phyloP scores from a whole-genome alignment of 139 green algal species.

The Chlorella sp. region DNA sequence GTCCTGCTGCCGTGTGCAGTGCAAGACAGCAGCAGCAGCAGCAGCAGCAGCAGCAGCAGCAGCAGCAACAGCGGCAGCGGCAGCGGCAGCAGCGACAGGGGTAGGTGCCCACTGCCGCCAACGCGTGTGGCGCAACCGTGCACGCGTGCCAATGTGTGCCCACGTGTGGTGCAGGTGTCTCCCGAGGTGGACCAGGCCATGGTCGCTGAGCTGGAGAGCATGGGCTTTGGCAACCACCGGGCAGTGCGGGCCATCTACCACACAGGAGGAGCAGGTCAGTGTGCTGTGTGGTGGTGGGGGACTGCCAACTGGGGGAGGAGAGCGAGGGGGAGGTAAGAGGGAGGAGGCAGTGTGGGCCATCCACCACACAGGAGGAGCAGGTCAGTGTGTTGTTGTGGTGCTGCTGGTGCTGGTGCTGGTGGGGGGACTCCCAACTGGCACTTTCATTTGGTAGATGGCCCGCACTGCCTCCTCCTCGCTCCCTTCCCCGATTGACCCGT shows the following conservation, averaged over 20 bases:
- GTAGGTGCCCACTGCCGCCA: not conserved
- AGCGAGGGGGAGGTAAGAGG: no score
- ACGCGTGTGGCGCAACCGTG: not conserved
- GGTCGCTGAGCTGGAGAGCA: slow-evolving; percentile 72
- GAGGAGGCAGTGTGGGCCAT: slow-evolving; percentile 28
- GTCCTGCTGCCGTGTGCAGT: not conserved
- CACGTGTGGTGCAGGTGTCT: slow-evolving; percentile 37
- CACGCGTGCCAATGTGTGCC: not conserved
- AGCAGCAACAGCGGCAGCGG: not conserved
- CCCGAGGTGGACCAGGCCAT: slow-evolving; percentile 53
- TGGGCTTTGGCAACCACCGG: slow-evolving; percentile 54
- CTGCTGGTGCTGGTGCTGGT: no score
- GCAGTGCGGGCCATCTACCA: slow-evolving; percentile 31
- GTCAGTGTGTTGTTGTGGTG: no score
- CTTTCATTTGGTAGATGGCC: slow-evolving; percentile 23
- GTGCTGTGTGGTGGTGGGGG: no score
- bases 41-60: not conserved
- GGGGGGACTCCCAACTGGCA: no score
- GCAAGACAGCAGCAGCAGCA: not conserved
- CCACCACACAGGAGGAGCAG: slow-evolving; percentile 13
- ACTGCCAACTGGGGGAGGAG: no score
- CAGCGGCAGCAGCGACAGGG: not conserved
- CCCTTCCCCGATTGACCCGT: no score
- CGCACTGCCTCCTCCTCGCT: no score
- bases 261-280: slow-evolving; percentile 1